Percentiles rank a stretch among this genome's conserved stretches.
Evolutionary conservation across 1,284 basidiomycete species (phyloP).

Genomic region (Microbotryum silenes-acaulis): DNA sequence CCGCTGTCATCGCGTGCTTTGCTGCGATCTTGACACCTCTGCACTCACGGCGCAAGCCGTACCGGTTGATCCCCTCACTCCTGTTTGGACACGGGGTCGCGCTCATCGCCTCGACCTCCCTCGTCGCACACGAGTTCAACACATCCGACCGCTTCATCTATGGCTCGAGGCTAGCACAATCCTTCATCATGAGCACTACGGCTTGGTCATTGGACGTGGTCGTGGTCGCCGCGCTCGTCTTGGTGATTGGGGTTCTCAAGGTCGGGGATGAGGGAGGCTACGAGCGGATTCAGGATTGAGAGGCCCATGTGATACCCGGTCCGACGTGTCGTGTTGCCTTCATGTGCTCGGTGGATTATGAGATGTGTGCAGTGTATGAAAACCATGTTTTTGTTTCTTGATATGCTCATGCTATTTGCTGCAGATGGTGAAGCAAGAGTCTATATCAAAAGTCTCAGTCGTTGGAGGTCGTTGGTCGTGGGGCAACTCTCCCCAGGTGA

Average conservation of each 20-base stretch:
- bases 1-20: constrained; percentile 1
- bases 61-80: not conserved
- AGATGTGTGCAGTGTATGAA: too few species aligned
- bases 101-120: not conserved
- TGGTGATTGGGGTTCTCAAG: not conserved
- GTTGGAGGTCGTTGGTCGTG: too few species aligned
- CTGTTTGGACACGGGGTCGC: not conserved
- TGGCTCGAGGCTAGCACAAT: constrained; percentile 1
- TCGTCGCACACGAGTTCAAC: constrained; percentile 4
- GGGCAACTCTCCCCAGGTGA: too few species aligned
- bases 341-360: too few species aligned
- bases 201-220: constrained; percentile 3
- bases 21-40: not conserved
- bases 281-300: constrained; percentile 2
- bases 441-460: too few species aligned
- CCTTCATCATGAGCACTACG: constrained; percentile 1
- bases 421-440: too few species aligned
- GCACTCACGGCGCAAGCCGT: not conserved
- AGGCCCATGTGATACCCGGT: too few species aligned
- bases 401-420: too few species aligned
- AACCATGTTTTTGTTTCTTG: too few species aligned
- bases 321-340: too few species aligned
- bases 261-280: constrained; percentile 4
- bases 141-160: constrained; percentile 1
- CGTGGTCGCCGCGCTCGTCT: not conserved